These are phyloP conservation scores for Coemansia javaensis DNA, from an alignment of 192 early-diverging fungal species.

Conservation along the genomic window DNA sequence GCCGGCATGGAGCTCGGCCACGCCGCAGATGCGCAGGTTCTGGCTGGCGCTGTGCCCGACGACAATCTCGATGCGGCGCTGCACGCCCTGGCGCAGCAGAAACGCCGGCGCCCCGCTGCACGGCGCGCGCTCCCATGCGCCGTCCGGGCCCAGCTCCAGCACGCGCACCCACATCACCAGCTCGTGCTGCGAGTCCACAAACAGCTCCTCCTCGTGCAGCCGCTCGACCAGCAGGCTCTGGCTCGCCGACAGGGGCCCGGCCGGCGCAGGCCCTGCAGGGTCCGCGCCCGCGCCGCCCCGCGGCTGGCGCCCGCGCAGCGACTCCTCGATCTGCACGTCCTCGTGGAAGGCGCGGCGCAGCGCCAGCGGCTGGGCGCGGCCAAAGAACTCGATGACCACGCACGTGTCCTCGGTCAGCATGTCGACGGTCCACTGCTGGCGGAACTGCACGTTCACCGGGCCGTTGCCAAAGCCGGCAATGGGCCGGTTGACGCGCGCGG, in stretches of 20 bases:
- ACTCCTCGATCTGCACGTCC: conserved; percentile 41
- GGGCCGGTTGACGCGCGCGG: conserved; percentile 13
- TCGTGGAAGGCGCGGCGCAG: conserved; percentile 43
- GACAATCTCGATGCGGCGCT: conserved; percentile 60
- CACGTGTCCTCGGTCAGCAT: conserved; percentile 22
- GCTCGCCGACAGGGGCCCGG: conserved; percentile 14
- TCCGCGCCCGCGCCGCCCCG: too few species aligned
- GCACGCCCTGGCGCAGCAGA: conserved; percentile 67
- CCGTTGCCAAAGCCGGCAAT: conserved; percentile 34
- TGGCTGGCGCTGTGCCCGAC: conserved; percentile 65
- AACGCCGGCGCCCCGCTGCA: conserved; percentile 50
- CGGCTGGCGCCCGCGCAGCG: conserved; percentile 6
- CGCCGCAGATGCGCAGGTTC: conserved; percentile 54
- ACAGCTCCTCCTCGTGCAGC: conserved; percentile 57
- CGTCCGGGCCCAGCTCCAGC: conserved; percentile 59
- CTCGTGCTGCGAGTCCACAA: conserved; percentile 64
- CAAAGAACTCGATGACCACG: conserved; percentile 42
- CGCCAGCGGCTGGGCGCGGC: conserved; percentile 13
- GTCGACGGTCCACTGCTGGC: conserved; percentile 38
- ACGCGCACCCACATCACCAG: conserved; percentile 61
- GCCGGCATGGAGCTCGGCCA: conserved; percentile 10
- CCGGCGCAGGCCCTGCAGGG: background rate
- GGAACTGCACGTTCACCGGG: conserved; percentile 32
- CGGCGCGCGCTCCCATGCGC: conserved; percentile 50
- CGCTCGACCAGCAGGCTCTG: conserved; percentile 26